Base-by-base conservation (phyloP, 139 green algal species). In the Deuterostichococcus epilithicus region DNA sequence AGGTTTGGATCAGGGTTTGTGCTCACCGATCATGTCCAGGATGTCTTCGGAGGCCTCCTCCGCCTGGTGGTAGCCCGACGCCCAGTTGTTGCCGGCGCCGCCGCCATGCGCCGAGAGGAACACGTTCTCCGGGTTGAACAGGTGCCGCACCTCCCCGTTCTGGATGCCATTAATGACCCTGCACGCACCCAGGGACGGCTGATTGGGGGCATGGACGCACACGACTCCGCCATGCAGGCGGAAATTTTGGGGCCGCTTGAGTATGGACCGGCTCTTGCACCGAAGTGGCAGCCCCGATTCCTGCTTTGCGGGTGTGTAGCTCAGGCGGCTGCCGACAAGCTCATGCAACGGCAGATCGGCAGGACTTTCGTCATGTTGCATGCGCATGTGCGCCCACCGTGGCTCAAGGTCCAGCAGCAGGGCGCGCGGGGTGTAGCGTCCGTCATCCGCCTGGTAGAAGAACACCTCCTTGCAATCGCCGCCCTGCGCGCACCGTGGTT, bases 401-500 rank as follows among this genome's bases (percentile, higher is more conserved):
- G 96, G 96, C 79, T 99, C 96, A 15, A 99, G 87, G 78, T 99
- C 96, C 1, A 99, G 81, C 35, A 99, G 88, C 42, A 98, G 88
- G 3, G 96, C 94, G 18, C 96, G 86, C 0, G 96, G 96, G 13
- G 98, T 92, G 80, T 98, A 99, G 59, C 97, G 94, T 72, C 99
- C 94, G 68, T 99, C 96, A 72, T 99, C 96, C 34, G 96, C 96
- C 78, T 99, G 96, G 81, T 99, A 99, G 85, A 99, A 99, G 83
- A 99, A 99, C 15, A 99, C 94, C 70, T 99, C 96, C 72, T 99
- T 99, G 23, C 96, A 85, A 83, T 99, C 96, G 6, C 88, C 90
- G 25, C 74, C 78, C 78, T 83, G 73, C 59, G 5, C 20, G 25
- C 26, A 30, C 68, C 32, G 13, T 73, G 68, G 13, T 59, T 8